Percentiles rank a stretch among this genome's conserved stretches.
These are phyloP conservation scores for Brassica napus DNA, from an alignment of 345 rosid species.

Conservation along the genomic window Da-Ae NC_063440.1:24462501-24463000, in stretches of 20 bases:
- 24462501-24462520: too few relatives aligned
- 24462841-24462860: constrained; percentile 34
- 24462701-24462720: constrained; percentile 18
- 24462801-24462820: constrained; percentile 31
- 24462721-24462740: constrained; percentile 39
- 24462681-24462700: background rate
- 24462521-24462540: too few relatives aligned
- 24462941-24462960: constrained; percentile 16
- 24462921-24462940: constrained; percentile 1
- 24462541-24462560: too few relatives aligned
- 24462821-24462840: constrained; percentile 36
- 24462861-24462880: constrained; percentile 24
- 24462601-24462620: too few relatives aligned
- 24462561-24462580: too few relatives aligned
- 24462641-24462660: background rate
- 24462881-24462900: background rate
- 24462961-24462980: constrained; percentile 22
- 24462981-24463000: constrained; percentile 17
- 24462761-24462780: constrained; percentile 24
- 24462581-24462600: too few relatives aligned
- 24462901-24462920: background rate
- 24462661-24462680: constrained; percentile 5
- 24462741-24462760: constrained; percentile 28
- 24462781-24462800: constrained; percentile 10
- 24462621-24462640: too few relatives aligned